Conservation (phyloP, 352 stramenopile genomes). For the Pythium apleroticum region DNA sequence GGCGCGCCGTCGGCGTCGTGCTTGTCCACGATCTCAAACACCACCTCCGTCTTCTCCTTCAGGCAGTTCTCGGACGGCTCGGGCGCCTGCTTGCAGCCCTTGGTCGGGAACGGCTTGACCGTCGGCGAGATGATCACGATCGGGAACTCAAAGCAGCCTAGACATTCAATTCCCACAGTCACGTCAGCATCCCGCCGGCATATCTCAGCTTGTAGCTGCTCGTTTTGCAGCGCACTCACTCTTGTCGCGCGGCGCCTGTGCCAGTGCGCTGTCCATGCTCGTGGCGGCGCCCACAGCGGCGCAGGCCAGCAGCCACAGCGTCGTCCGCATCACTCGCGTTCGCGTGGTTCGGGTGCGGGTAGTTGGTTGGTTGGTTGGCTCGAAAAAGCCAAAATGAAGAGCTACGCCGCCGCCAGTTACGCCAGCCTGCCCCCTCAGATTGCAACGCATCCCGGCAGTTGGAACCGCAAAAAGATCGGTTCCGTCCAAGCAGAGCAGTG, state of each 20-base stretch:
- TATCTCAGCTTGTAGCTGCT: not conserved
- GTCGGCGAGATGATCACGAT: slow-evolving; percentile 62
- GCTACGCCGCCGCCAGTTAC: not conserved
- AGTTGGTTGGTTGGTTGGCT: not conserved
- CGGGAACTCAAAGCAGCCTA: slow-evolving; percentile 68
- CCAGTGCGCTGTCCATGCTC: not conserved
- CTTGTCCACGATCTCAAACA: slow-evolving; percentile 67
- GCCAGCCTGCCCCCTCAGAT: not conserved
- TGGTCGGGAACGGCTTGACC: slow-evolving; percentile 47
- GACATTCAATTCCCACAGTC: not conserved
- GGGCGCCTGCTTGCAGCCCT: slow-evolving; percentile 56
- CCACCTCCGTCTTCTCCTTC: slow-evolving; percentile 46
- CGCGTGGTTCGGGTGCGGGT: not conserved
- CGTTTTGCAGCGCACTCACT: not conserved
- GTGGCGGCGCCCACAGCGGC: not conserved
- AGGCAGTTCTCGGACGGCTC: slow-evolving; percentile 68
- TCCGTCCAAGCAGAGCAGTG: not conserved
- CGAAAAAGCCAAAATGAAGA: not conserved
- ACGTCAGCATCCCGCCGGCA: not conserved
- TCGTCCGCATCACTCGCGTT: not conserved
- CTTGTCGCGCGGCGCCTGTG: not conserved
- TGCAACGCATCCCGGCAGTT: not conserved
- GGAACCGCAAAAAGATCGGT: not conserved
- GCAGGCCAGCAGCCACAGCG: slow-evolving; percentile 4
- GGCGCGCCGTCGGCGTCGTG: slow-evolving; percentile 25